Conservation (phyloP, 2,329 filamentous ascomycete species). For the Albophoma yamanashiensis region DNA sequence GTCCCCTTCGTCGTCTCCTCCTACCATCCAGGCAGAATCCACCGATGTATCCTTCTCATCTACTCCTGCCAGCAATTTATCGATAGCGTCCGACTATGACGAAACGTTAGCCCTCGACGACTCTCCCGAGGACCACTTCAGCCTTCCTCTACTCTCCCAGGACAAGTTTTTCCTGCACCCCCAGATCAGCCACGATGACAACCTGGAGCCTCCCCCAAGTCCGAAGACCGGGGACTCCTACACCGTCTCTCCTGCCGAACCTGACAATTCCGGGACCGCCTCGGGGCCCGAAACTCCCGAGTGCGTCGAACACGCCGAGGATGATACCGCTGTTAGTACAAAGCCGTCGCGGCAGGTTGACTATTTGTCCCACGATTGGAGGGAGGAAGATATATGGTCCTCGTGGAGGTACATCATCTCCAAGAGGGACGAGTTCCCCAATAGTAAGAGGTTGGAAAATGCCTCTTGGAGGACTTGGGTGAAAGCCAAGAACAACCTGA, state of each 20-base stretch:
- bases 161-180: slow-evolving; percentile 31
- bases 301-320: slow-evolving; percentile 52
- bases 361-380: slow-evolving; percentile 88
- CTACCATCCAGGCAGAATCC: slow-evolving; percentile 38
- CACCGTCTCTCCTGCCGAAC: slow-evolving; percentile 41
- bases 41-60: slow-evolving; percentile 49
- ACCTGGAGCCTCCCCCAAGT: slow-evolving; percentile 38
- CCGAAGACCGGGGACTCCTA: slow-evolving; percentile 40
- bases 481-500: slow-evolving; percentile 78
- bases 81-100: slow-evolving; percentile 47
- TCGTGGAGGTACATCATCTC: slow-evolving; percentile 92
- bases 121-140: slow-evolving; percentile 34
- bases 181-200: slow-evolving; percentile 21
- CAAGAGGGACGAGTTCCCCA: slow-evolving; percentile 67
- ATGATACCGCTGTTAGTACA: slow-evolving; percentile 65
- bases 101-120: slow-evolving; percentile 33
- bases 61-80: slow-evolving; percentile 53
- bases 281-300: slow-evolving; percentile 49
- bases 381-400: slow-evolving; percentile 92
- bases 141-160: slow-evolving; percentile 34
- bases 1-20: slow-evolving; percentile 43
- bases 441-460: slow-evolving; percentile 79
- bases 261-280: slow-evolving; percentile 38
- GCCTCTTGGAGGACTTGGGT: slow-evolving; percentile 97
- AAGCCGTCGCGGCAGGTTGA: slow-evolving; percentile 86